A percentile compares a stretch with the other conserved stretches of the same genome.
Conservation (phyloP, 257 asterid species). For the Mitragyna speciosa region DNA sequence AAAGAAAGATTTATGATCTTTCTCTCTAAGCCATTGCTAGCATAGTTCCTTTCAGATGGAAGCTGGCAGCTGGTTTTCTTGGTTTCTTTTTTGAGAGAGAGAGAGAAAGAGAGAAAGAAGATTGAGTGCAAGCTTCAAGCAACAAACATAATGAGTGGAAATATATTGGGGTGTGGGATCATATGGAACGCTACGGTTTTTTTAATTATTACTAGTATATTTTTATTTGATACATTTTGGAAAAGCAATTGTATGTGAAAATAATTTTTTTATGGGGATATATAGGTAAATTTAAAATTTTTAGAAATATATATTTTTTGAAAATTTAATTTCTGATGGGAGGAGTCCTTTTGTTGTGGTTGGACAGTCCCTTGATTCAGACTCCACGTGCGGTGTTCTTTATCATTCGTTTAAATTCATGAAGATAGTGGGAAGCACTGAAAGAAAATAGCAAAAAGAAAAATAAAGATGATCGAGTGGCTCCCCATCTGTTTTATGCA, state of each 20-base stretch:
- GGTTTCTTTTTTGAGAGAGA: slow-evolving; percentile 6
- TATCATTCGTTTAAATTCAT: slow-evolving; percentile 25
- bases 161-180: slow-evolving; percentile 38
- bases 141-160: slow-evolving; percentile 78
- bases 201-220: not conserved
- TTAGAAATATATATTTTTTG: not conserved
- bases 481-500: slow-evolving; percentile 25
- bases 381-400: slow-evolving; percentile 47
- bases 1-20: not conserved
- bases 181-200: slow-evolving; percentile 20
- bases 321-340: not conserved
- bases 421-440: slow-evolving; percentile 3
- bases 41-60: slow-evolving; percentile 15
- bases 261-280: not conserved
- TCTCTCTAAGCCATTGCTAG: slow-evolving; percentile 13
- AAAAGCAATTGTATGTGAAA: not conserved
- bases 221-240: not conserved
- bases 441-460: not conserved
- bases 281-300: not conserved
- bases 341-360: slow-evolving; percentile 21
- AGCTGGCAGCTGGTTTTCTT: slow-evolving; percentile 18
- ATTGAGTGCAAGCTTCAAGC: slow-evolving; percentile 72
- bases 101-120: slow-evolving; percentile 22
- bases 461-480: slow-evolving; percentile 23
- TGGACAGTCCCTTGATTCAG: slow-evolving; percentile 40